Conservation (phyloP, 2,329 filamentous ascomycete genomes). For the Rhynchosporium secalis region DNA sequence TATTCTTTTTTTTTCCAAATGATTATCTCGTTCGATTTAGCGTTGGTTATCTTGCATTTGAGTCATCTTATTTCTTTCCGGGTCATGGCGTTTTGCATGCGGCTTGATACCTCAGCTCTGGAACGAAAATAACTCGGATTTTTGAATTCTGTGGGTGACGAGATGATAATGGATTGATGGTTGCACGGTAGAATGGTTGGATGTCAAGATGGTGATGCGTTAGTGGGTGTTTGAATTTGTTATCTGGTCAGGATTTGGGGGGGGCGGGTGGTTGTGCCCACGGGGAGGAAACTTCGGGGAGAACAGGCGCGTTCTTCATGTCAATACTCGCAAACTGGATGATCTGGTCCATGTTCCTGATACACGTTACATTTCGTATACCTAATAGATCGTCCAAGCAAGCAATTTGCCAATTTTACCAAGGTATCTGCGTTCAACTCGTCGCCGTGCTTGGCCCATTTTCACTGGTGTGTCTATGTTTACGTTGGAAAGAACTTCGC, state of each 20-base stretch:
- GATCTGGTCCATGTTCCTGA: neutral
- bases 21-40: conserved; percentile 8
- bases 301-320: conserved; percentile 14
- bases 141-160: neutral
- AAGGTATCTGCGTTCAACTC: no score
- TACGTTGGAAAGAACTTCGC: no score
- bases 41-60: neutral
- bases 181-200: neutral
- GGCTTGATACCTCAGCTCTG: conserved; percentile 13
- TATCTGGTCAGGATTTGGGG: neutral
- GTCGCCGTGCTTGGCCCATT: no score
- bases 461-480: neutral
- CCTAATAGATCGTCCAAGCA: conserved; percentile 29
- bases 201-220: neutral
- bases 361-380: conserved; percentile 21
- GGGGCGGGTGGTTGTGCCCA: neutral
- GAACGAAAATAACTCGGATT: neutral
- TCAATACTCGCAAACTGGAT: conserved; percentile 10
- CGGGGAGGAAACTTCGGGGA: conserved; percentile 2
- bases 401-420: conserved; percentile 2
- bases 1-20: conserved; percentile 3
- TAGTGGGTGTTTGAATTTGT: conserved; percentile 5
- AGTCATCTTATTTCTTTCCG: neutral
- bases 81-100: conserved; percentile 3
- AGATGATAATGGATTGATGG: conserved; percentile 8